A percentile compares a stretch with the other conserved stretches of the same genome.
Evolutionary conservation across 2,329 filamentous ascomycete genomes (phyloP).

Genomic region (Monascus ruber): DNA sequence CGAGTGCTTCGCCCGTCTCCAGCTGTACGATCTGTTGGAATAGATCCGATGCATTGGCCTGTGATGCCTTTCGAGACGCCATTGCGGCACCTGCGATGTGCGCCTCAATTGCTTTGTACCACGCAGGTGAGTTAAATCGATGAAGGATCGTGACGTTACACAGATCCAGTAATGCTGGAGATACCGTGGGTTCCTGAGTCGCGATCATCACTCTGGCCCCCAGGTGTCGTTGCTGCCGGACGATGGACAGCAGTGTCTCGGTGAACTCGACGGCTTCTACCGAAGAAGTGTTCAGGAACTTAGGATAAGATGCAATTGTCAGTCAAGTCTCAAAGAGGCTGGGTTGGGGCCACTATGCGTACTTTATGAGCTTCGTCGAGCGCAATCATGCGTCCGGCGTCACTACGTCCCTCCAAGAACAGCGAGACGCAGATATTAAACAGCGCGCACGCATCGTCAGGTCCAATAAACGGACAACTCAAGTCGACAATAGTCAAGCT

Average conservation of each 20-base stretch:
- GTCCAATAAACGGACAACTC: slow-evolving; percentile 58
- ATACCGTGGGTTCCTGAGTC: slow-evolving; percentile 67
- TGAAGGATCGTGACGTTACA: slow-evolving; percentile 64
- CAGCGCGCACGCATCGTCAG: slow-evolving; percentile 55
- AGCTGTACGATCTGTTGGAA: slow-evolving; percentile 40
- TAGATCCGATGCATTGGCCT: slow-evolving; percentile 14
- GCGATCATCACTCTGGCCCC: slow-evolving; percentile 58
- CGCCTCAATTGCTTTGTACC: slow-evolving; percentile 39
- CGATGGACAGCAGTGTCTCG: slow-evolving; percentile 48
- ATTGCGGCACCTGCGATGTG: slow-evolving; percentile 37
- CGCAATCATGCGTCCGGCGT: slow-evolving; percentile 50
- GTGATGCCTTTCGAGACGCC: slow-evolving; percentile 8
- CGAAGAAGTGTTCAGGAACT: slow-evolving; percentile 49
- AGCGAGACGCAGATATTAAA: slow-evolving; percentile 61
- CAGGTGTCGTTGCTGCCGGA: slow-evolving; percentile 61
- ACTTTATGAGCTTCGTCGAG: slow-evolving; percentile 70
- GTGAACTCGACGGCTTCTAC: slow-evolving; percentile 49
- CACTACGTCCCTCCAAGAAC: slow-evolving; percentile 47
- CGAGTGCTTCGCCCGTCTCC: slow-evolving; percentile 37
- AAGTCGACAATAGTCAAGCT: slow-evolving; percentile 58
- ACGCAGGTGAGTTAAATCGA: slow-evolving; percentile 56
- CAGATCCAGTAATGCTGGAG: slow-evolving; percentile 55
- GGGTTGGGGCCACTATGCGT: slow-evolving; percentile 2
- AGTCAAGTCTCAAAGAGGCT: too few species aligned
- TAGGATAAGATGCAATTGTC: slow-evolving; percentile 1